These are phyloP conservation scores for Solanum chiquidenum DNA, from an alignment of 257 asterid genomes.

Conservation along the genomic window DNA sequence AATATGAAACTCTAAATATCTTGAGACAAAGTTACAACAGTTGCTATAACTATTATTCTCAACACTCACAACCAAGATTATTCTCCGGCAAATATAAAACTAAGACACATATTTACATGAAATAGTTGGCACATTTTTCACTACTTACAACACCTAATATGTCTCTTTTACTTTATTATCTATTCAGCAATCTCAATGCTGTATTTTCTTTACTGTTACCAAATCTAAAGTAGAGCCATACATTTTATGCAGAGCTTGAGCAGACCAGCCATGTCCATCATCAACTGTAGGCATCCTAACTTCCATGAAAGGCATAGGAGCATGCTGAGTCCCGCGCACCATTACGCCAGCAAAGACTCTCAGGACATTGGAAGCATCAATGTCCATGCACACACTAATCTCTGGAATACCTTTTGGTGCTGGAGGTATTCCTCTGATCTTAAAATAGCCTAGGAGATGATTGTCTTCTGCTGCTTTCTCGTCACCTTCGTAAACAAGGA, in stretches of 20 bases:
- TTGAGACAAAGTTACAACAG: neutral
- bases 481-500: conserved; percentile 66
- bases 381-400: conserved; percentile 60
- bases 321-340: conserved; percentile 29
- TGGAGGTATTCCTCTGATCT: conserved; percentile 59
- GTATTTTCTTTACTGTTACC: conserved; percentile 43
- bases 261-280: conserved; percentile 88
- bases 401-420: conserved; percentile 74
- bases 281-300: conserved; percentile 81
- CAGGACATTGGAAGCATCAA: conserved; percentile 52
- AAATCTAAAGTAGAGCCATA: conserved; percentile 57
- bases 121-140: neutral
- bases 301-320: conserved; percentile 53
- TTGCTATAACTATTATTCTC: neutral
- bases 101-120: neutral
- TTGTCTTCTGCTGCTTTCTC: conserved; percentile 38
- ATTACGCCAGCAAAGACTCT: conserved; percentile 53
- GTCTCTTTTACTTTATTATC: neutral
- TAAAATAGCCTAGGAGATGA: conserved; percentile 65
- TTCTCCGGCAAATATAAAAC: neutral
- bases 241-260: conserved; percentile 48
- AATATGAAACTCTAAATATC: neutral
- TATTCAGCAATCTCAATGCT: conserved; percentile 14
- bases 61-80: neutral
- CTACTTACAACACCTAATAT: neutral